These are phyloP conservation scores for Saccharomyces eubayanus DNA, from an alignment of 805 yeast genomes.

Conservation along the genomic window DNA sequence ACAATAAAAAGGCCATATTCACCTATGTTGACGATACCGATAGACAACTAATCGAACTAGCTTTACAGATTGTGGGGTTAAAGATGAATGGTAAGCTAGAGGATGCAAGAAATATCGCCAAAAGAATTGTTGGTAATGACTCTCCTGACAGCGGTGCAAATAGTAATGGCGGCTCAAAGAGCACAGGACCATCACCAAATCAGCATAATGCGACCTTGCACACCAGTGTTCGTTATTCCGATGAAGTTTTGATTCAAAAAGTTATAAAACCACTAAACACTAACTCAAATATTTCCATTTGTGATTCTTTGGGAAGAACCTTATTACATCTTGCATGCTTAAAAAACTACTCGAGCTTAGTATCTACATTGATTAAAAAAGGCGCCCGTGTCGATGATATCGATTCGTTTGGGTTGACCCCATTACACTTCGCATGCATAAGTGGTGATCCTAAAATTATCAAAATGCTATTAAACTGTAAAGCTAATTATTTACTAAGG, in stretches of 20 bases:
- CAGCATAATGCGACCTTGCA: background rate
- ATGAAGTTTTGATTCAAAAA: conserved; percentile 36
- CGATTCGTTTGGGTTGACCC: conserved; percentile 78
- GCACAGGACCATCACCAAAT: background rate
- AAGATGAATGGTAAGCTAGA: conserved; percentile 94
- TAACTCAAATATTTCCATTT: conserved; percentile 72
- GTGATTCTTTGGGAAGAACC: conserved; percentile 79
- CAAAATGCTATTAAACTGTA: conserved; percentile 51
- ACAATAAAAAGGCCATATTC: conserved; percentile 42
- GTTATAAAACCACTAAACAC: conserved; percentile 62
- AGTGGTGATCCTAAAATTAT: conserved; percentile 65
- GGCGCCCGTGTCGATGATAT: conserved; percentile 62
- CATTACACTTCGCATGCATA: conserved; percentile 79
- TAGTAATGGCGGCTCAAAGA: background rate
- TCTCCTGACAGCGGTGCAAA: conserved; percentile 1
- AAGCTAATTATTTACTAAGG: conserved; percentile 47
- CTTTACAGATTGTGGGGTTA: conserved; percentile 91
- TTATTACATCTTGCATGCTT: conserved; percentile 78
- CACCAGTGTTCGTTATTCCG: conserved; percentile 14
- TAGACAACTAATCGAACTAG: conserved; percentile 86
- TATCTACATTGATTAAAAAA: conserved; percentile 52
- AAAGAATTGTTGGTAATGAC: conserved; percentile 67
- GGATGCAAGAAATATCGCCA: conserved; percentile 90
- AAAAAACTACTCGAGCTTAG: conserved; percentile 59
- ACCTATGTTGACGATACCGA: conserved; percentile 95